Evolutionary conservation across 192 early-diverging fungal genomes (phyloP).

Genomic region (Backusella mclennaniae): DNA sequence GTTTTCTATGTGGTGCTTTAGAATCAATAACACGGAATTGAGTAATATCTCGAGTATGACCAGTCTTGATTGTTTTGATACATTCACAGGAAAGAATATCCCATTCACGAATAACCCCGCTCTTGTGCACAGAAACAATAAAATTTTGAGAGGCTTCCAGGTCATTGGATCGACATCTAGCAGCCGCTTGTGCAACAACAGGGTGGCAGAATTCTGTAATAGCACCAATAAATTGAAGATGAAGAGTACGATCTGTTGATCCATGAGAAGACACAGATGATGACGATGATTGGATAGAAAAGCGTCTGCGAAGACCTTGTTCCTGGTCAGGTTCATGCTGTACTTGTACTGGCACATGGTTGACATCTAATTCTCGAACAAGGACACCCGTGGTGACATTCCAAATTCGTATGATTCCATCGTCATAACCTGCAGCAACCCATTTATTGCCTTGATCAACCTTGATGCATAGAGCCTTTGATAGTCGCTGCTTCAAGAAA

Average conservation of each 20-base stretch:
- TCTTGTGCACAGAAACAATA: conserved; percentile 28
- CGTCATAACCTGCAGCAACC: conserved; percentile 28
- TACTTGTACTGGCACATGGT: conserved; percentile 2
- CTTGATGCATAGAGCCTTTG: conserved; percentile 18
- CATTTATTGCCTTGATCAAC: conserved; percentile 32
- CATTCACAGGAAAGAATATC: conserved; percentile 31
- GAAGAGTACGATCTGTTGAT: conserved; percentile 16
- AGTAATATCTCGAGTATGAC: conserved; percentile 15
- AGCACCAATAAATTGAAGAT: conserved; percentile 24
- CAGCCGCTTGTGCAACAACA: conserved; percentile 25
- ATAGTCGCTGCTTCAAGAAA: not conserved
- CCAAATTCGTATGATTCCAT: conserved; percentile 35
- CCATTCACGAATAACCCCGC: conserved; percentile 33
- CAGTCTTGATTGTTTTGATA: conserved; percentile 16
- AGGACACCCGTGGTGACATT: conserved; percentile 19
- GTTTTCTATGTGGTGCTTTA: conserved; percentile 19
- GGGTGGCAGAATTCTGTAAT: conserved; percentile 28
- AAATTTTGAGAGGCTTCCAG: conserved; percentile 20
- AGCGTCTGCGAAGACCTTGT: not conserved
- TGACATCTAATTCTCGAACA: not conserved
- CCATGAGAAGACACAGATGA: not conserved
- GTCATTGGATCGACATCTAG: not conserved
- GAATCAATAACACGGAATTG: conserved; percentile 10
- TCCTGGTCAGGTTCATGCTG: not conserved
- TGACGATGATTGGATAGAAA: not conserved